These are phyloP conservation scores for Boletus reticulatus DNA, from an alignment of 768 basidiomycete species.

Conservation along the genomic window DNA sequence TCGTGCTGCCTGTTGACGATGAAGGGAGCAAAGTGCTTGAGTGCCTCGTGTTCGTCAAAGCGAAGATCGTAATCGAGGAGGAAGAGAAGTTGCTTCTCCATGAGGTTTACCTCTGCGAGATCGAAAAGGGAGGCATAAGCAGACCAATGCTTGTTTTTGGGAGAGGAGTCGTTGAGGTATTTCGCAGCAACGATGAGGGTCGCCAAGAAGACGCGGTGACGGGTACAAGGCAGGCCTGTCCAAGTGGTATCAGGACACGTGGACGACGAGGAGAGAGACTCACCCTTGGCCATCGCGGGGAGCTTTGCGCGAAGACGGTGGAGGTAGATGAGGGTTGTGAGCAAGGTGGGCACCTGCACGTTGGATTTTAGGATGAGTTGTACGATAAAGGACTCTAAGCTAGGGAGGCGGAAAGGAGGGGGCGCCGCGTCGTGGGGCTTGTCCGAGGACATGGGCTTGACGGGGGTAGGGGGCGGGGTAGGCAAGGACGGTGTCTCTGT, in stretches of 20 bases:
- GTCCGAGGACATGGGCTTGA: constrained; percentile 41
- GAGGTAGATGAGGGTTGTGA: constrained; percentile 89
- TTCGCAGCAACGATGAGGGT: constrained; percentile 95
- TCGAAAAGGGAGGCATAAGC: constrained; percentile 75
- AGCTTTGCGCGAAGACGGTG: constrained; percentile 81
- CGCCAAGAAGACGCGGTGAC: constrained; percentile 94
- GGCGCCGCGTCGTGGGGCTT: constrained; percentile 30
- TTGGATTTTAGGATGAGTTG: constrained; percentile 78
- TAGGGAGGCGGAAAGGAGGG: constrained; percentile 43
- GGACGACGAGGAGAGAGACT: constrained; percentile 21
- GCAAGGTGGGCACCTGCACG: constrained; percentile 87
- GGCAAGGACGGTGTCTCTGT: constrained; percentile 41
- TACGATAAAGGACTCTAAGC: constrained; percentile 81
- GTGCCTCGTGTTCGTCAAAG: constrained; percentile 81
- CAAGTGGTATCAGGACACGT: constrained; percentile 8
- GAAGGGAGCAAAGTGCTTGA: constrained; percentile 68
- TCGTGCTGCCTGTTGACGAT: constrained; percentile 34
- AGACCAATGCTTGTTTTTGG: constrained; percentile 95
- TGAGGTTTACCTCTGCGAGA: constrained; percentile 81
- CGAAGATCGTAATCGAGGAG: constrained; percentile 92
- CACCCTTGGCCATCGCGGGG: constrained; percentile 83
- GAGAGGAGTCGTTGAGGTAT: constrained; percentile 95
- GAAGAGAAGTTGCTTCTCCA: constrained; percentile 95
- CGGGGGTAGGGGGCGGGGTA: constrained; percentile 69
- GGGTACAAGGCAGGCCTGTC: constrained; percentile 79